These are phyloP conservation scores for Fragaria iinumae DNA, from an alignment of 306 rosid genomes.

Conservation along the genomic window DNA sequence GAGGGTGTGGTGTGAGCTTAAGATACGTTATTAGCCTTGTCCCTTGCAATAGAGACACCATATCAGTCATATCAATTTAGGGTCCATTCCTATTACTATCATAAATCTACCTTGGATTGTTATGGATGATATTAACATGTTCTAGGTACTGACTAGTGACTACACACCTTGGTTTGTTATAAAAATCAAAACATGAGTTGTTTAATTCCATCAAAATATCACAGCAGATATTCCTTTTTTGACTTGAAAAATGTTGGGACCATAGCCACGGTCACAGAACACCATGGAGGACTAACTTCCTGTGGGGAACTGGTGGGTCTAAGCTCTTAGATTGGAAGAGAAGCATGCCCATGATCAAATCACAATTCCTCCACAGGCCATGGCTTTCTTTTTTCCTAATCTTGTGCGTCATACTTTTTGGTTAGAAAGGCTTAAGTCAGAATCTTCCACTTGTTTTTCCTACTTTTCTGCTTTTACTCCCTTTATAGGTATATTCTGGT, in stretches of 20 bases:
- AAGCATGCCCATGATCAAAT: conserved; percentile 17
- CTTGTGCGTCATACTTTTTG: background rate
- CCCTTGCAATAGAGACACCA: background rate
- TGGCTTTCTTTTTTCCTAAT: background rate
- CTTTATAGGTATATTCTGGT: conserved; percentile 8
- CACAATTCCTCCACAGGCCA: background rate
- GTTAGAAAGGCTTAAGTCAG: conserved; percentile 10
- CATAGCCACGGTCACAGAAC: background rate
- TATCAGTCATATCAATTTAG: background rate
- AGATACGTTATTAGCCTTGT: background rate
- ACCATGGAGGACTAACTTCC: background rate
- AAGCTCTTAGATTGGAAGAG: conserved; percentile 4
- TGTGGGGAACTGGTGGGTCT: background rate
- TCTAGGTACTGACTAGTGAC: background rate
- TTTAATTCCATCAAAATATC: background rate
- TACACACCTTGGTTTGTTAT: background rate
- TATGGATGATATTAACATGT: background rate
- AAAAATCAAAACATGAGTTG: background rate
- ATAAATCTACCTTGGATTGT: background rate
- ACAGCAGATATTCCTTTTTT: background rate
- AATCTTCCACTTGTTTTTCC: conserved; percentile 12
- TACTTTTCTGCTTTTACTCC: conserved; percentile 2
- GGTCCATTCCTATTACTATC: conserved; percentile 7
- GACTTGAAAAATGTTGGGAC: background rate
- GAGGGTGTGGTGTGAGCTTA: background rate